These are phyloP conservation scores for Yarrowia deformans DNA, from an alignment of 805 yeast species.

Conservation along the genomic window DNA sequence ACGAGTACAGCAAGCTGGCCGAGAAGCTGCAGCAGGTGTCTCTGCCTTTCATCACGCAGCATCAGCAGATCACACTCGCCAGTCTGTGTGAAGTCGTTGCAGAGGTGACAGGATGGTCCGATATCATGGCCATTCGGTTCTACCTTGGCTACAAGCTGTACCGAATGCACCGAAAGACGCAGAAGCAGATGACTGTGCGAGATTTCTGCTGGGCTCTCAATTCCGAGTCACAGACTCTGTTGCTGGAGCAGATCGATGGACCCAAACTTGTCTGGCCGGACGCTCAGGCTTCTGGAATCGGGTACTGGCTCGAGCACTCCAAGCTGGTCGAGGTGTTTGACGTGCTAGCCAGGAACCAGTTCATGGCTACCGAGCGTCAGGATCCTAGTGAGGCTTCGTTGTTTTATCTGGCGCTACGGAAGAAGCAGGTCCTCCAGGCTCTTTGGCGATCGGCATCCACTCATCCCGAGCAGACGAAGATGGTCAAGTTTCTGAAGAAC, in stretches of 20 bases:
- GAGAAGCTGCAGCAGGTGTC: conserved; percentile 69
- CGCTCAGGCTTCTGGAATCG: conserved; percentile 66
- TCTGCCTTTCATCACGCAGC: conserved; percentile 83
- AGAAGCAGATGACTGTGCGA: conserved; percentile 68
- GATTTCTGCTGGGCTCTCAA: conserved; percentile 90
- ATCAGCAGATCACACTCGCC: conserved; percentile 84
- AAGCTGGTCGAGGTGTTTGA: conserved; percentile 66
- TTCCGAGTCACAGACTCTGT: conserved; percentile 74
- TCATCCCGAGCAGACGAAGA: conserved; percentile 82
- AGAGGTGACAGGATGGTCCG: conserved; percentile 59
- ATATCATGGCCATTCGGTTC: conserved; percentile 73
- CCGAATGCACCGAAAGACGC: conserved; percentile 60
- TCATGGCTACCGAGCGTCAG: conserved; percentile 59
- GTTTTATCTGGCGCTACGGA: conserved; percentile 77
- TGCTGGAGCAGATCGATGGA: conserved; percentile 57
- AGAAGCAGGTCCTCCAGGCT: conserved; percentile 77
- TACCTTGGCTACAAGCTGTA: conserved; percentile 73
- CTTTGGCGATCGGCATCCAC: conserved; percentile 82
- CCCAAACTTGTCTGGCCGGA: conserved; percentile 64
- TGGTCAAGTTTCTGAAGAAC: conserved; percentile 75
- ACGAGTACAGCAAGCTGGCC: conserved; percentile 57
- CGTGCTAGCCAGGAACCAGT: conserved; percentile 73
- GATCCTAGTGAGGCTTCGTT: conserved; percentile 81
- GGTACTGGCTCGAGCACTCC: conserved; percentile 69
- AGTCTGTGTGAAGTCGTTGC: conserved; percentile 71